Evolutionary conservation across 2,329 filamentous ascomycete genomes (phyloP).

Genomic region (Chrysoporthe cubensis): DNA sequence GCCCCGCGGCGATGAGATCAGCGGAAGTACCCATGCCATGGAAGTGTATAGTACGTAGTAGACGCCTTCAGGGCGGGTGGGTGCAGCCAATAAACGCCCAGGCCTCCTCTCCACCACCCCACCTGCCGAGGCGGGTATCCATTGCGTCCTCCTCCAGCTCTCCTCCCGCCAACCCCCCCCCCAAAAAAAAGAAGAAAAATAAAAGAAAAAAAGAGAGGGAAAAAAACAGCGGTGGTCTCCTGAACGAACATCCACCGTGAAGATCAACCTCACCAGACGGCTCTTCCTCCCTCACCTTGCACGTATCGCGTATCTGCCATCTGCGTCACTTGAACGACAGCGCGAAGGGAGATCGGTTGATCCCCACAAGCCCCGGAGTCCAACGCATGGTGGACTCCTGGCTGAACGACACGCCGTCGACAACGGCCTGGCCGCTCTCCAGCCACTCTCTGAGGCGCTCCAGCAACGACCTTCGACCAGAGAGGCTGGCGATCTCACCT

Average conservation of each 20-base stretch:
- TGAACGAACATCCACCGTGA: no score
- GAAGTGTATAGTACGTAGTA: no score
- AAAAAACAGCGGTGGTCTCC: no score
- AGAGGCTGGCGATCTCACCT: background rate
- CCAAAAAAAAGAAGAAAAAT: background rate
- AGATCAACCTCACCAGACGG: no score
- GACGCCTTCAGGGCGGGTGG: background rate
- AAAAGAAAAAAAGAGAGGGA: background rate
- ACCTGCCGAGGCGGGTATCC: background rate
- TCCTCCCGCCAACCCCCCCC: background rate
- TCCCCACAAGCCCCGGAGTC: no score
- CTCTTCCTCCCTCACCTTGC: no score
- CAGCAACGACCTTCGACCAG: background rate
- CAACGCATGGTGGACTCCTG: background rate
- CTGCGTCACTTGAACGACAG: no score
- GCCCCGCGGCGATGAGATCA: conserved; percentile 11
- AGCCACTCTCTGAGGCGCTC: no score
- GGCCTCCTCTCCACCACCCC: background rate
- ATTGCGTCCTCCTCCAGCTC: no score
- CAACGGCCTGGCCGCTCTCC: background rate
- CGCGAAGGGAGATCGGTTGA: no score
- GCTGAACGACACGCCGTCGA: background rate
- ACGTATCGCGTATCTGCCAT: no score
- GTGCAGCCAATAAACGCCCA: background rate
- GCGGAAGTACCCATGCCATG: background rate